A percentile compares a stretch with the other conserved stretches of the same genome.
These are phyloP conservation scores for Zymoseptoria brevis DNA, from an alignment of 2,329 filamentous ascomycete species.

Conservation along the genomic window DNA sequence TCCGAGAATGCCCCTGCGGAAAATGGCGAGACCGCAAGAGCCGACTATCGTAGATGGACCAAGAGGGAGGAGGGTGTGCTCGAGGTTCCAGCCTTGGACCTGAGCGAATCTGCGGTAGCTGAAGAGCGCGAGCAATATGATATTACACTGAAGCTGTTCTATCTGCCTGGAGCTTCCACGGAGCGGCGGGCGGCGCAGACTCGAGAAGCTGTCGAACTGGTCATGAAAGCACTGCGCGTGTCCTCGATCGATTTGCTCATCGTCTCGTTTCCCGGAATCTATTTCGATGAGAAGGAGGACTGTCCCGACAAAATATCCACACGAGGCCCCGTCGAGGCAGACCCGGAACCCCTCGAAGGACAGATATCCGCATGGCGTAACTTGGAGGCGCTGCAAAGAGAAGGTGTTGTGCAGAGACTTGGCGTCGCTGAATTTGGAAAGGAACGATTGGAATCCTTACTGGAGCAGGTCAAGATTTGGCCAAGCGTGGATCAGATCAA, in stretches of 20 bases:
- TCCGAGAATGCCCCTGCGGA: conserved; percentile 13
- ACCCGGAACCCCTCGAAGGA: conserved; percentile 51
- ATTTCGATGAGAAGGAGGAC: conserved; percentile 86
- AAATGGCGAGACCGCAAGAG: conserved; percentile 16
- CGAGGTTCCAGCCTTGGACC: conserved; percentile 65
- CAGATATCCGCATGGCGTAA: conserved; percentile 61
- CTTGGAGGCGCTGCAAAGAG: conserved; percentile 63
- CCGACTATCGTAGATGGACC: conserved; percentile 57
- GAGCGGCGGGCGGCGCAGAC: conserved; percentile 57
- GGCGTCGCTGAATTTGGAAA: conserved; percentile 89
- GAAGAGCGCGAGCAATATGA: conserved; percentile 85
- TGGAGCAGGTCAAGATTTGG: conserved; percentile 60
- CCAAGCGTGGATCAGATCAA: conserved; percentile 95
- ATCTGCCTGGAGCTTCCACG: conserved; percentile 54
- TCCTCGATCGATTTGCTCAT: conserved; percentile 78
- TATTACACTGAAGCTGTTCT: conserved; percentile 93
- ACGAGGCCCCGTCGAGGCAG: conserved; percentile 32
- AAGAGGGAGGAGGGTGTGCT: conserved; percentile 48
- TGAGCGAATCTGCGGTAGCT: conserved; percentile 59
- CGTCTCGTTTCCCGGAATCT: conserved; percentile 84
- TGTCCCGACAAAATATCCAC: conserved; percentile 51
- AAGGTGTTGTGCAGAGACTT: conserved; percentile 65
- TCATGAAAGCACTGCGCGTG: conserved; percentile 70
- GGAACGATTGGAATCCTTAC: conserved; percentile 69
- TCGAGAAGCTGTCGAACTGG: conserved; percentile 68